A percentile compares a stretch with the other conserved stretches of the same genome.
Evolutionary conservation across 257 asterid genomes (phyloP).

Genomic region (Rauvolfia tetraphylla): DNA sequence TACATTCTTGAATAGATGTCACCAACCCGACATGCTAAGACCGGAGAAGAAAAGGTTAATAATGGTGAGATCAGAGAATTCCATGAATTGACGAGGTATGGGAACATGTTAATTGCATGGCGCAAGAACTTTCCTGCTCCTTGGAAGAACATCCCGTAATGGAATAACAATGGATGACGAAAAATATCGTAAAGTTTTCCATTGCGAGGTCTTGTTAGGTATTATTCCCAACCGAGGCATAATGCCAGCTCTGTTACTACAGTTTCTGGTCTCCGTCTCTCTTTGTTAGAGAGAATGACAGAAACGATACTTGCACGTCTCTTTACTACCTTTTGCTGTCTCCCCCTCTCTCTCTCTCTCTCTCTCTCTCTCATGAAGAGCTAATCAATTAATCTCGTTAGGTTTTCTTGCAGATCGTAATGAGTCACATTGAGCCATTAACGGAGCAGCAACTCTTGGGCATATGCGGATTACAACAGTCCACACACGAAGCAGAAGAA

Average conservation of each 20-base stretch:
- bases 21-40: not conserved
- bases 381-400: not conserved
- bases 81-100: constrained; percentile 11
- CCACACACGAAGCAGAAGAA: constrained; percentile 73
- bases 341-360: not conserved
- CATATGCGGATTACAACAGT: constrained; percentile 68
- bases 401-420: constrained; percentile 34
- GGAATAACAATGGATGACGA: constrained; percentile 19
- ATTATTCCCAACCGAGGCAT: constrained; percentile 27
- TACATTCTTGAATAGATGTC: constrained; percentile 4
- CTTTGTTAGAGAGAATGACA: not conserved
- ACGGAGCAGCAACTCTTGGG: constrained; percentile 61
- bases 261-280: constrained; percentile 9
- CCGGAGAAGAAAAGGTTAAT: constrained; percentile 5
- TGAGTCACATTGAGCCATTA: constrained; percentile 63
- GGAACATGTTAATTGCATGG: constrained; percentile 5
- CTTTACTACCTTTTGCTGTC: constrained; percentile 2
- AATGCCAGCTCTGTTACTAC: constrained; percentile 53
- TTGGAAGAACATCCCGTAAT: constrained; percentile 13
- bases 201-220: constrained; percentile 24
- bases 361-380: not conserved
- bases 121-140: not conserved
- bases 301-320: constrained; percentile 8
- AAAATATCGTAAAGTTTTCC: constrained; percentile 20
- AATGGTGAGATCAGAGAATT: constrained; percentile 18